Conservation (phyloP, 805 yeast genomes). For the Lipomyces mesembrius region DNA sequence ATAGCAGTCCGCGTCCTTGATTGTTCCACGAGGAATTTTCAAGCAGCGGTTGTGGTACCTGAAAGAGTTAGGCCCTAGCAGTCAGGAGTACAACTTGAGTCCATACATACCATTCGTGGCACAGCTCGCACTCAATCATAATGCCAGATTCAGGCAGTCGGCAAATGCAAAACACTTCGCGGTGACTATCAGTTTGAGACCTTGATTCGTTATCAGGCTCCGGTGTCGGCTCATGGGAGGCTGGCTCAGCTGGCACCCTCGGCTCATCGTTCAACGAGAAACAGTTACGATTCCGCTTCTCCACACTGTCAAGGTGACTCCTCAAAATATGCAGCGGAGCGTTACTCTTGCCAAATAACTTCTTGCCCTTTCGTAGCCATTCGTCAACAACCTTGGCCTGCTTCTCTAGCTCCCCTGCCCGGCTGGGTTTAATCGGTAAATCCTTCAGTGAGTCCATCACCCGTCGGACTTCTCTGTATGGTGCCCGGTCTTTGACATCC, state of each 20-base stretch:
- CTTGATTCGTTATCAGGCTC: constrained; percentile 53
- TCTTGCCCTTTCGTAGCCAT: constrained; percentile 48
- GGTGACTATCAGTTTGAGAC: constrained; percentile 4
- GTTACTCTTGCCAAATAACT: constrained; percentile 47
- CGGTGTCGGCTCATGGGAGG: constrained; percentile 56
- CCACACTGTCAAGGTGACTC: constrained; percentile 41
- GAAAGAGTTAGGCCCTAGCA: constrained; percentile 5
- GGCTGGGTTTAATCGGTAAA: constrained; percentile 34
- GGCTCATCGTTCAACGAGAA: constrained; percentile 42
- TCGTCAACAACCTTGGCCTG: constrained; percentile 44
- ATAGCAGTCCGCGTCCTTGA: constrained; percentile 49
- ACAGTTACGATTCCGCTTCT: constrained; percentile 38
- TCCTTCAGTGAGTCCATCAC: constrained; percentile 40
- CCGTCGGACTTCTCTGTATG: constrained; percentile 42
- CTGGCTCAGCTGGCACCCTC: constrained; percentile 10
- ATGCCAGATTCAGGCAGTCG: constrained; percentile 75
- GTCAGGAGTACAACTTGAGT: not conserved
- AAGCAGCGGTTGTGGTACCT: constrained; percentile 79
- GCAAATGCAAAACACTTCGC: constrained; percentile 49
- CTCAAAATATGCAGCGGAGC: constrained; percentile 45
- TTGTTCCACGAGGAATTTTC: constrained; percentile 39
- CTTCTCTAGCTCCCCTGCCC: constrained; percentile 37
- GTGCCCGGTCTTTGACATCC: constrained; percentile 45
- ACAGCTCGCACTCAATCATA: constrained; percentile 86
- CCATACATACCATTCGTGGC: constrained; percentile 78